Percentiles rank a stretch among this genome's conserved stretches.
phyloP scores from a whole-genome alignment of 257 asterid genomes.

The Solanum pimpinellifolium region DNA sequence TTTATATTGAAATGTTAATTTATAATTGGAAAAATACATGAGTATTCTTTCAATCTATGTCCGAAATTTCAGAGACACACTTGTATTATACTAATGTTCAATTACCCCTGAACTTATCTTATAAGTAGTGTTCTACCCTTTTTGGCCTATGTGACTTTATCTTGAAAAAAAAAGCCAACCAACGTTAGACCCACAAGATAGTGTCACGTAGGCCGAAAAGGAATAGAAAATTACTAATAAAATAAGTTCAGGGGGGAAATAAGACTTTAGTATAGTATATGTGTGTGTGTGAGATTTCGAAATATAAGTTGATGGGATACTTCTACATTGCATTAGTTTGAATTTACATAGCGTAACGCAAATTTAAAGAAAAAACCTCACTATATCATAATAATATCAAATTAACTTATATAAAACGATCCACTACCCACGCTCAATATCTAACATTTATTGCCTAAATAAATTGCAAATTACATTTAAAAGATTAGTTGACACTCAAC shows the following conservation, averaged over 20 bases:
- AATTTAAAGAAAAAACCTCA: not conserved
- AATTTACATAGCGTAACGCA: too few species aligned
- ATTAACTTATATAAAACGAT: not conserved
- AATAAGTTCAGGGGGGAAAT: too few species aligned
- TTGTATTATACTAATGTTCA: too few species aligned
- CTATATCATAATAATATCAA: not conserved
- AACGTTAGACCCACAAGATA: too few species aligned
- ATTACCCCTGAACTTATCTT: too few species aligned
- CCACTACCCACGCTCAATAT: not conserved
- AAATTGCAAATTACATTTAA: not conserved
- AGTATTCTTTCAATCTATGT: fast-evolving
- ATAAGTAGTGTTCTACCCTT: too few species aligned
- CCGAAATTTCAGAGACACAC: too few species aligned
- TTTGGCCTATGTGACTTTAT: fast-evolving
- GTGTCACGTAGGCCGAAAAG: too few species aligned
- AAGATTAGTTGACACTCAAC: not conserved
- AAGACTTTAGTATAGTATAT: too few species aligned
- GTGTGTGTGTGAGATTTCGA: too few species aligned
- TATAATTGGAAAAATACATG: not conserved
- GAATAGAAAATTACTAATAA: too few species aligned
- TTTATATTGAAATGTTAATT: not conserved
- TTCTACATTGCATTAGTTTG: not conserved
- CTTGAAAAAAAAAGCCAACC: too few species aligned
- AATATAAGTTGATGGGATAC: fast-evolving
- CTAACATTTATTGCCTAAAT: not conserved